These are phyloP conservation scores for Rhodotorula toruloides DNA, from an alignment of 768 basidiomycete genomes.

Conservation along the genomic window DNA sequence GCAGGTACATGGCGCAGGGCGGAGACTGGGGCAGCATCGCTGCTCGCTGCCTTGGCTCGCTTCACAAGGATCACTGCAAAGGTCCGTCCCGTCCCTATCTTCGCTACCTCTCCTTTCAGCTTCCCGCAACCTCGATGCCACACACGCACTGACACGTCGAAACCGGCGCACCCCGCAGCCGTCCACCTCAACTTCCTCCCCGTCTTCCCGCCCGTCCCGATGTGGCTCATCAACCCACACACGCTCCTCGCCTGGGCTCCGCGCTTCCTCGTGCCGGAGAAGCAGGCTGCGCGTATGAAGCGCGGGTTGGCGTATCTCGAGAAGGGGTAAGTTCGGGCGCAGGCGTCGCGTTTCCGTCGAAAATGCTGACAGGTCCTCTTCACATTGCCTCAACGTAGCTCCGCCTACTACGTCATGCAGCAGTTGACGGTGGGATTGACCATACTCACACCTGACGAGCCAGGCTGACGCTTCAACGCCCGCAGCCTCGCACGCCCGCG, in stretches of 20 bases:
- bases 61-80: constrained; percentile 20
- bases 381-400: neutral
- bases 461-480: neutral
- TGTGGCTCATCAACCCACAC: constrained; percentile 20
- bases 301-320: constrained; percentile 8
- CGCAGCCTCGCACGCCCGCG: constrained; percentile 23
- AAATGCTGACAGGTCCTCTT: neutral
- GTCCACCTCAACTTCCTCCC: constrained; percentile 36
- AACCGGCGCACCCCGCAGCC: neutral
- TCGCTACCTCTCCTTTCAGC: neutral
- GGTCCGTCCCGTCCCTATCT: neutral
- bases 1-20: constrained; percentile 26
- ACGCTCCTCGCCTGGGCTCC: constrained; percentile 16
- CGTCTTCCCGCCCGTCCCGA: neutral
- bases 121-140: neutral
- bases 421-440: neutral
- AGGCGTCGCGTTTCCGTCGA: too few species aligned
- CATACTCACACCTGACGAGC: neutral
- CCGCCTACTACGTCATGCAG: constrained; percentile 25
- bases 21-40: constrained; percentile 28
- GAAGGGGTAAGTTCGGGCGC: constrained; percentile 15
- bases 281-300: neutral
- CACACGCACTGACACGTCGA: neutral
- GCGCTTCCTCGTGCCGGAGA: constrained; percentile 8
- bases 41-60: constrained; percentile 17